A percentile compares a stretch with the other conserved stretches of the same genome.
Evolutionary conservation across 2,329 filamentous ascomycete species (phyloP).

Genomic region (Beauveria medogensis): DNA sequence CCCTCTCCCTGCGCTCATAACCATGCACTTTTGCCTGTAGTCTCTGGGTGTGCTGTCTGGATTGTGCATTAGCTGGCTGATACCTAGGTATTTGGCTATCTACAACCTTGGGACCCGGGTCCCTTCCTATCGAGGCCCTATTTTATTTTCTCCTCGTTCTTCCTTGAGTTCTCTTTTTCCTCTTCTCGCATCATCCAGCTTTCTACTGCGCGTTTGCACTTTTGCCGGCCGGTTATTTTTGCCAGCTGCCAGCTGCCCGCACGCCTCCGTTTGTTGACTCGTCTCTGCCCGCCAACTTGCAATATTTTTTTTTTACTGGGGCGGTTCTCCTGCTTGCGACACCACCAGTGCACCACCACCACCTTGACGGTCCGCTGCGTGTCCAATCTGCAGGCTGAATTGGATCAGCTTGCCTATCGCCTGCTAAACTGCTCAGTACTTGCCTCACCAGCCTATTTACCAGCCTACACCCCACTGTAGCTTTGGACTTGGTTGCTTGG

Average conservation of each 20-base stretch:
- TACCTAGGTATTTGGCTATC: not conserved
- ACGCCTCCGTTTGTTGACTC: not conserved
- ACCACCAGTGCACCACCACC: not conserved
- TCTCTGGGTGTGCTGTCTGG: not conserved
- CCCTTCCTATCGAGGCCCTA: not conserved
- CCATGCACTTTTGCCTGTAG: not conserved
- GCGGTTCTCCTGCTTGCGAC: not conserved
- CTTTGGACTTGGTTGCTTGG: not conserved
- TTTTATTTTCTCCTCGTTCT: not conserved
- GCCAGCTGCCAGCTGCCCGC: not conserved
- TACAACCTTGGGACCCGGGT: not conserved
- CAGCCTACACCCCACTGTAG: not conserved
- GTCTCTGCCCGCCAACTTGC: not conserved
- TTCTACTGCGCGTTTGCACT: not conserved
- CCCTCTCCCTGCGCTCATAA: not conserved
- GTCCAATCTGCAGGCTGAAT: not conserved
- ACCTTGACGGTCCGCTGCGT: not conserved
- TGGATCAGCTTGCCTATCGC: not conserved
- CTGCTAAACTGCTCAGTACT: not conserved
- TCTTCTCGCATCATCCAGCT: not conserved
- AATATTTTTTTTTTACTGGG: not conserved
- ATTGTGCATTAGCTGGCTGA: constrained; percentile 2
- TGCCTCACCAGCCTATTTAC: not conserved
- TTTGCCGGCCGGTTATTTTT: not conserved
- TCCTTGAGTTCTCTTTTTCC: not conserved